Percentiles rank a stretch among this genome's conserved stretches.
phyloP scores from a whole-genome alignment of 1,139 yeast species.

The Debaryomyces psychrophilus region DNA sequence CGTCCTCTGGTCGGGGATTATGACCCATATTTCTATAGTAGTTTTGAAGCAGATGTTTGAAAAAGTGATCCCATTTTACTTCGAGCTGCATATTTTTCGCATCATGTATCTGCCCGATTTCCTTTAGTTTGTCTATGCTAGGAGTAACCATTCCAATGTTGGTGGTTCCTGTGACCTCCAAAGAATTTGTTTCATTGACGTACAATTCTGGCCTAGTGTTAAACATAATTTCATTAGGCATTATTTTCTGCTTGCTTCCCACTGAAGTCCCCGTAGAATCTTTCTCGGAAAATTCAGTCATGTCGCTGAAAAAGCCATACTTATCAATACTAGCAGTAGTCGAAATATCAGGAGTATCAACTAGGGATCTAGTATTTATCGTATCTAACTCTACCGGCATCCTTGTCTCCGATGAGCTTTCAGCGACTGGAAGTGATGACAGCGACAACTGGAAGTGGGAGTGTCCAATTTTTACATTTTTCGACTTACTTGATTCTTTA shows the following conservation, averaged over 20 bases:
- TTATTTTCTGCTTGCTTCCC: neutral
- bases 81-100: slow-evolving; percentile 30
- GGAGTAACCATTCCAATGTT: slow-evolving; percentile 8
- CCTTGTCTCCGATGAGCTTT: slow-evolving; percentile 11
- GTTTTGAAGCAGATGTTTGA: slow-evolving; percentile 29
- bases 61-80: slow-evolving; percentile 39
- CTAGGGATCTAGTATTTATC: slow-evolving; percentile 30
- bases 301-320: slow-evolving; percentile 50
- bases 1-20: neutral
- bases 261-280: neutral
- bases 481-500: neutral
- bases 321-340: slow-evolving; percentile 43
- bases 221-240: slow-evolving; percentile 5
- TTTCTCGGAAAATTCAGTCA: slow-evolving; percentile 9
- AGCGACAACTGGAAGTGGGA: neutral
- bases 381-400: slow-evolving; percentile 54
- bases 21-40: slow-evolving; percentile 25
- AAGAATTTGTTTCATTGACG: slow-evolving; percentile 13
- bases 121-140: slow-evolving; percentile 31
- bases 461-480: neutral
- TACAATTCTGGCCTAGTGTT: slow-evolving; percentile 12
- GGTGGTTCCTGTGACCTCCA: slow-evolving; percentile 15
- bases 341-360: slow-evolving; percentile 15
- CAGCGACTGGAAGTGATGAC: neutral
- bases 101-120: slow-evolving; percentile 40